Conservation (phyloP, 179 eudicot genomes). For the Silene vulgaris region DNA sequence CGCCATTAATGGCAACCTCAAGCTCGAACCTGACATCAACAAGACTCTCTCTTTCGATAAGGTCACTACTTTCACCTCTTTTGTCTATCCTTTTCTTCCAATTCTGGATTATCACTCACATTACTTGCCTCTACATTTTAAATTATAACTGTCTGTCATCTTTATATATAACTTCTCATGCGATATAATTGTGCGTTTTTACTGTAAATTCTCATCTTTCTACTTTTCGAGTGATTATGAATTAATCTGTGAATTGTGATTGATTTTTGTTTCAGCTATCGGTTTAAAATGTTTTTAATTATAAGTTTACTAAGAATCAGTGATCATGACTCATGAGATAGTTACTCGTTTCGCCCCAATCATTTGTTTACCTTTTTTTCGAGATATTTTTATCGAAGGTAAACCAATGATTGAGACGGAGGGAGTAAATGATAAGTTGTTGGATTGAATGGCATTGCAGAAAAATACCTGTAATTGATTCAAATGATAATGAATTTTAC, state of each 20-base stretch:
- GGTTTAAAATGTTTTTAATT: neutral
- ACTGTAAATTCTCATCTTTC: no score
- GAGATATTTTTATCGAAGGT: no score
- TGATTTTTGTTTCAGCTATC: neutral
- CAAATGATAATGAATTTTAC: no score
- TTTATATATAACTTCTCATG: conserved; percentile 8
- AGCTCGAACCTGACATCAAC: conserved; percentile 34
- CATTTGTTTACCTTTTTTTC: no score
- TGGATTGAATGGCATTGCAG: no score
- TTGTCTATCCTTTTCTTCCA: neutral
- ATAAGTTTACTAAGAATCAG: neutral
- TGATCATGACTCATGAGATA: neutral
- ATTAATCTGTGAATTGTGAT: neutral
- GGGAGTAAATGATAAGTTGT: no score
- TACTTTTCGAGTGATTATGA: neutral
- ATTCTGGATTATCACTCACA: neutral
- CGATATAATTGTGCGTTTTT: neutral
- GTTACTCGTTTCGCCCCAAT: no score
- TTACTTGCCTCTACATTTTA: neutral
- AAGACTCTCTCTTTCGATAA: conserved; percentile 22
- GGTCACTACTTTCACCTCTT: conserved; percentile 24
- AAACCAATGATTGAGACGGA: no score
- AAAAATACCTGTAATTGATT: no score
- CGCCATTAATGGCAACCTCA: conserved; percentile 35
- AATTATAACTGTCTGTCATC: neutral